These are phyloP conservation scores for Phytophthora tentaculata DNA, from an alignment of 352 stramenopile species.

Conservation along the genomic window DNA sequence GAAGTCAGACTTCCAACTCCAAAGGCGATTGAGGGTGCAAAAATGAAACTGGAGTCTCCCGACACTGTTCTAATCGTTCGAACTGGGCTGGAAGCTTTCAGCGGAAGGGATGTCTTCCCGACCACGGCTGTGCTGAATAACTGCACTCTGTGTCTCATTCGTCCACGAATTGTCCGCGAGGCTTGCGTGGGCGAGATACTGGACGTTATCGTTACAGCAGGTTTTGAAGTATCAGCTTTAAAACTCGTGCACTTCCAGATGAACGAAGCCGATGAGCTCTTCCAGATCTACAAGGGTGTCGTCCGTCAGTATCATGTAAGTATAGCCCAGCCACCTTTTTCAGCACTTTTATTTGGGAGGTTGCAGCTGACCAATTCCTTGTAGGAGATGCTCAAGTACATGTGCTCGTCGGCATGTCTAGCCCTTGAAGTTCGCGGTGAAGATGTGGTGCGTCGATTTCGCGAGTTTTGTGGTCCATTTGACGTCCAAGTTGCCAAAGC, in stretches of 20 bases:
- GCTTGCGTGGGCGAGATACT: constrained; percentile 80
- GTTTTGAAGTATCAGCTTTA: constrained; percentile 91
- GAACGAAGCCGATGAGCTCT: constrained; percentile 87
- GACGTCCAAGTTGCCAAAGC: constrained; percentile 91
- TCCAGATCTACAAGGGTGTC: constrained; percentile 88
- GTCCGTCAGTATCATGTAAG: constrained; percentile 74
- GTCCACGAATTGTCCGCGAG: constrained; percentile 65
- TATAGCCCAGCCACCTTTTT: background rate
- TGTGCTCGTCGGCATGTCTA: constrained; percentile 86
- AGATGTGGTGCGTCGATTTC: constrained; percentile 79
- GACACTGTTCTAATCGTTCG: constrained; percentile 36
- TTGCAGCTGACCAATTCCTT: constrained; percentile 1
- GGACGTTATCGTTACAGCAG: constrained; percentile 71
- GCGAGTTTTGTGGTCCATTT: constrained; percentile 87
- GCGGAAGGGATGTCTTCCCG: constrained; percentile 19
- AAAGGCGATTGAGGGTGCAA: constrained; percentile 13
- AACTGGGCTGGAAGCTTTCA: constrained; percentile 29
- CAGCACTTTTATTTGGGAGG: background rate
- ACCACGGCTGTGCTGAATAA: constrained; percentile 72
- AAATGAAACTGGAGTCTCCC: constrained; percentile 6
- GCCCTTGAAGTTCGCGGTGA: constrained; percentile 91
- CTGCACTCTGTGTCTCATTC: constrained; percentile 68
- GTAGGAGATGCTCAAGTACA: constrained; percentile 91
- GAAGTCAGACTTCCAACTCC: constrained; percentile 47
- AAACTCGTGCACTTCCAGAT: constrained; percentile 86